Evolutionary conservation across 2,329 filamentous ascomycete genomes (phyloP).

Genomic region (Cladosporium sp.): DNA sequence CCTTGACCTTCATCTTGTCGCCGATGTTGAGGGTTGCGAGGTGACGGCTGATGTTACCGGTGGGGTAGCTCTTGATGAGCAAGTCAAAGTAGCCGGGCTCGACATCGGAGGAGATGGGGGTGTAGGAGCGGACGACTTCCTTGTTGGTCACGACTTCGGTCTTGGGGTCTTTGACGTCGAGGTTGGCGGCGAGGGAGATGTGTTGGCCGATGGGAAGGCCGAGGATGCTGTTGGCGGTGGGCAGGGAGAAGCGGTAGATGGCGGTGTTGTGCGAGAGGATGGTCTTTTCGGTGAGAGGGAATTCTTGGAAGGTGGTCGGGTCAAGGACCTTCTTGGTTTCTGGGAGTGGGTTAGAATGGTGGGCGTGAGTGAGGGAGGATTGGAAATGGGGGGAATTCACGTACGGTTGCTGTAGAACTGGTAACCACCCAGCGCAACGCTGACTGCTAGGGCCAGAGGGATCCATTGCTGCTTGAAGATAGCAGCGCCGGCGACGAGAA

Average conservation of each 20-base stretch:
- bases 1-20: conserved; percentile 81
- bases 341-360: conserved; percentile 32
- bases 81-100: conserved; percentile 91
- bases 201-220: conserved; percentile 98
- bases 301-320: conserved; percentile 82
- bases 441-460: conserved; percentile 63
- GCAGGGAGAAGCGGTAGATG: conserved; percentile 95
- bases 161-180: conserved; percentile 59
- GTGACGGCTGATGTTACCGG: conserved; percentile 94
- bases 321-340: conserved; percentile 79
- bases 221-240: conserved; percentile 71
- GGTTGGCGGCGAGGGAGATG: conserved; percentile 84
- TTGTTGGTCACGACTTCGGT: conserved; percentile 68
- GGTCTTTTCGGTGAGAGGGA: conserved; percentile 90
- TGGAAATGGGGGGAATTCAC: conserved; percentile 26
- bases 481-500: conserved; percentile 69
- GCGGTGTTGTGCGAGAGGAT: conserved; percentile 96
- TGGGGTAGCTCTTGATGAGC: conserved; percentile 95
- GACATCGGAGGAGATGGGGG: conserved; percentile 83
- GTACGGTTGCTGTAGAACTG: conserved; percentile 69
- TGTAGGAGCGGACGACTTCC: conserved; percentile 87
- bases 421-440: conserved; percentile 60
- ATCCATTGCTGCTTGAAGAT: conserved; percentile 76
- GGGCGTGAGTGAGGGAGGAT: background rate
- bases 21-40: conserved; percentile 79